Base-by-base conservation (phyloP, 805 yeast genomes). In the Kuraishia molischiana region DNA sequence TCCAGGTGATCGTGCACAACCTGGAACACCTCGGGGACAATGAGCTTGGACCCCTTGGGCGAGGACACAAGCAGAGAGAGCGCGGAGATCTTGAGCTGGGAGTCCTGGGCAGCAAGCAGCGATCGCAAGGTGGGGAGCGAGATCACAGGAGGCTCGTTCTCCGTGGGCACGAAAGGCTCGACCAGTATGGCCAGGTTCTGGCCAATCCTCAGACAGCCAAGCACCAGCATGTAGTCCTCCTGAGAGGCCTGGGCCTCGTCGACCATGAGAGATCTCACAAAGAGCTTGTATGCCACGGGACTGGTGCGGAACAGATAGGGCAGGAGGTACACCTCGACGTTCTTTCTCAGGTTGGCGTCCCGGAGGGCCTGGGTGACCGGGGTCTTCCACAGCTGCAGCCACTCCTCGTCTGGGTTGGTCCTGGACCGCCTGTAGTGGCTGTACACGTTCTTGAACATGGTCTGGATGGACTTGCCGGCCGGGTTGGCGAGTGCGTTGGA, bases 401-500 rank as follows among this genome's bases (percentile, higher is more conserved):
- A 81, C 5, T 42, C 36, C 4, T 44, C 34, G 9, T 51, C 52
- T n/a, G 54, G 49, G 5, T 43, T 28, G 15, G 38, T 39, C 5
- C 33, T n/a, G 19, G 17, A 13, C 5, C 14, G 48, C 19, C 38
- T 47, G 37, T 13, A 17, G 8, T 11, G 19, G 14, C 32, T 26
- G 41, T 64, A 64, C 4, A 63, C 41, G 32, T 56, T 56, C 28
- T 60, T 52, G 38, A 68, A 50, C 2, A 74, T 41, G 0, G 67
- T 49, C 5, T 62, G 62, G 1, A 80, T 40, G 14, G 78, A 65
- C 48, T 75, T 80, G n/a, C 83, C 78, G 15, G 77, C 65, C 3
- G 80, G 70, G 42, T 76, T 82, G 0, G 92, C 79, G 39, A 85
- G 52, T 0, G 85, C 71, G 45, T 72, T 76, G 1, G 77, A 65